phyloP scores from a whole-genome alignment of 2,329 filamentous ascomycete genomes.

The Cercospora sojina region DNA sequence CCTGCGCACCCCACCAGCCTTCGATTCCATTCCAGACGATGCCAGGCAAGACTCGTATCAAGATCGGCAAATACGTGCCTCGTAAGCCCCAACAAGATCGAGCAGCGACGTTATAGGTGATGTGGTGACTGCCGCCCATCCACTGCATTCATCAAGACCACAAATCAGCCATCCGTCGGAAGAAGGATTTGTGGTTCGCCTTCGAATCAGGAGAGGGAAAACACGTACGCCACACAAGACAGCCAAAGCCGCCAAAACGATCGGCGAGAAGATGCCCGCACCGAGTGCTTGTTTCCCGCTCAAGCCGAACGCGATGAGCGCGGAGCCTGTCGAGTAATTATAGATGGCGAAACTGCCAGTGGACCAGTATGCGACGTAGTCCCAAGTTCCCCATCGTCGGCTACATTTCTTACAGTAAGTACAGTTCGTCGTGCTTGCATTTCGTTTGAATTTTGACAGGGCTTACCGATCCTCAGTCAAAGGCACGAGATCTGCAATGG shows the following conservation, averaged over 20 bases:
- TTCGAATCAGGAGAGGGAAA: neutral
- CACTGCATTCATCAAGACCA: constrained; percentile 7
- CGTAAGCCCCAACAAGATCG: constrained; percentile 15
- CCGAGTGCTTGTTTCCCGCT: constrained; percentile 23
- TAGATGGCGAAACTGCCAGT: constrained; percentile 24
- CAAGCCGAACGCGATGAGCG: constrained; percentile 21
- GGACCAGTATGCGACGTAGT: constrained; percentile 18
- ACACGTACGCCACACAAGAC: constrained; percentile 19
- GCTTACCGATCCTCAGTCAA: constrained; percentile 3
- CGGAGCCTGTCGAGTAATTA: constrained; percentile 24
- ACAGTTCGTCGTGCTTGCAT: neutral
- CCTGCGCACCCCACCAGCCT: constrained; percentile 20
- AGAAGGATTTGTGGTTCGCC: neutral
- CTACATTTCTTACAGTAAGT: neutral
- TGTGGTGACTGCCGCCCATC: constrained; percentile 17
- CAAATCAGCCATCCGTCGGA: no score
- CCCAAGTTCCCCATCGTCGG: constrained; percentile 11
- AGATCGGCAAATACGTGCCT: constrained; percentile 17
- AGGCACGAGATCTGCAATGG: constrained; percentile 9
- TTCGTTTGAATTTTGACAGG: no score
- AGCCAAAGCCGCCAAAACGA: constrained; percentile 19
- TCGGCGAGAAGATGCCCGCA: constrained; percentile 23
- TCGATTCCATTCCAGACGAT: constrained; percentile 23
- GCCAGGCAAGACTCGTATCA: constrained; percentile 21
- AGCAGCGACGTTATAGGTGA: constrained; percentile 21